Conservation (phyloP, 2,329 filamentous ascomycete genomes). For the Penicillium sumatraense region DNA sequence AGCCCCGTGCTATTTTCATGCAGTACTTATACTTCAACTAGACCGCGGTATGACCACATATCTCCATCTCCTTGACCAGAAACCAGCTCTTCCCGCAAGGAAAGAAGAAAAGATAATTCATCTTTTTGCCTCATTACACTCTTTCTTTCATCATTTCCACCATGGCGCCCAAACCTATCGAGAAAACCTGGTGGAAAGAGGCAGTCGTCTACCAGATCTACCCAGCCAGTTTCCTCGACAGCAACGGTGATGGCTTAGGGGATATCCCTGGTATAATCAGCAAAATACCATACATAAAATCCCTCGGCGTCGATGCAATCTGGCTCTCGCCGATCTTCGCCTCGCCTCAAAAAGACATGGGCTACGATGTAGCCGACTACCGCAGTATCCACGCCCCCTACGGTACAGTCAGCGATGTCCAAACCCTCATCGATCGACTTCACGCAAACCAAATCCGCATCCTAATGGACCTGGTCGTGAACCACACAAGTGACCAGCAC, state of each 20-base stretch:
- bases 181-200: conserved; percentile 40
- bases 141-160: neutral
- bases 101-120: neutral
- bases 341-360: conserved; percentile 69
- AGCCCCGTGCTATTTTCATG: neutral
- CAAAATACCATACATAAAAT: conserved; percentile 64
- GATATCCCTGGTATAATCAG: conserved; percentile 65
- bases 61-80: neutral
- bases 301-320: conserved; percentile 65
- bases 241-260: conserved; percentile 63
- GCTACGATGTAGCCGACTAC: conserved; percentile 69
- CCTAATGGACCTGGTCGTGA: conserved; percentile 73
- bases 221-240: conserved; percentile 48
- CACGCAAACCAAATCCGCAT: conserved; percentile 66
- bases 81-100: neutral
- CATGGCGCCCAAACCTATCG: neutral
- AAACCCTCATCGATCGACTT: conserved; percentile 59
- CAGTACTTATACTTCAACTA: neutral
- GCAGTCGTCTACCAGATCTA: conserved; percentile 35
- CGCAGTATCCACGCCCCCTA: conserved; percentile 64
- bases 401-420: conserved; percentile 64
- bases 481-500: conserved; percentile 59
- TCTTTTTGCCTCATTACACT: neutral
- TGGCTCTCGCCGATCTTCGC: conserved; percentile 71
- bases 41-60: neutral